Conservation (phyloP, 768 basidiomycete species). For the Sporobolomyces roseus region DNA sequence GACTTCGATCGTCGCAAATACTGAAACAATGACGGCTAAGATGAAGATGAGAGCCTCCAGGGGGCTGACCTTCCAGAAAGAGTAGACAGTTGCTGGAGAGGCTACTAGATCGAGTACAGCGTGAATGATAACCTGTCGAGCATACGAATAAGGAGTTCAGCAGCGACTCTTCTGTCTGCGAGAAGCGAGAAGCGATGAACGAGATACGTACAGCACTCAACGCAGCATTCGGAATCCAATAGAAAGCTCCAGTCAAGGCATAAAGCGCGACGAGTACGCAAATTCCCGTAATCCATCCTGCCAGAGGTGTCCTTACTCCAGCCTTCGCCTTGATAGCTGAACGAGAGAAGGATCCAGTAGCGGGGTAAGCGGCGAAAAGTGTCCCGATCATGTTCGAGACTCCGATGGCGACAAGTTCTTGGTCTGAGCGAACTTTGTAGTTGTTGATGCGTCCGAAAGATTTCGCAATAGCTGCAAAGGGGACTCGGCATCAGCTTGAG, state of each 20-base stretch:
- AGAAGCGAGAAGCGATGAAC: not conserved
- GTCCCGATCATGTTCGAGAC: conserved; percentile 56
- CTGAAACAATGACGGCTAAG: conserved; percentile 56
- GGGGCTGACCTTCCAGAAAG: conserved; percentile 90
- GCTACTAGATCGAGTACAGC: conserved; percentile 65
- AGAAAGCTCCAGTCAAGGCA: conserved; percentile 65
- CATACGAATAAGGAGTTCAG: not conserved
- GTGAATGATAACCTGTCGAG: conserved; percentile 58
- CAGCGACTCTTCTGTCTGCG: no score
- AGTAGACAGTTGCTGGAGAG: conserved; percentile 71
- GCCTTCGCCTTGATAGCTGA: conserved; percentile 92
- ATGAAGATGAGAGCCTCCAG: conserved; percentile 57
- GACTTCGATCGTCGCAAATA: conserved; percentile 87
- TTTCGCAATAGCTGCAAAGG: conserved; percentile 50
- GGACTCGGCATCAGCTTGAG: no score
- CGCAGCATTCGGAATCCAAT: conserved; percentile 52
- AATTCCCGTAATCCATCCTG: conserved; percentile 71
- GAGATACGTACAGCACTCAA: conserved; percentile 51
- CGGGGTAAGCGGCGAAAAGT: conserved; percentile 85
- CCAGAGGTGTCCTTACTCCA: conserved; percentile 91
- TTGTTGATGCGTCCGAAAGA: conserved; percentile 89
- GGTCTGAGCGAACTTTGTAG: conserved; percentile 81
- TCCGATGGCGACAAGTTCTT: conserved; percentile 84
- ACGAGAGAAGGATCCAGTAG: conserved; percentile 98
- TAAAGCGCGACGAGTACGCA: conserved; percentile 92